Percentiles rank a stretch among this genome's conserved stretches.
phyloP scores from a whole-genome alignment of 805 yeast genomes.

The Teunomyces kruisii region DNA sequence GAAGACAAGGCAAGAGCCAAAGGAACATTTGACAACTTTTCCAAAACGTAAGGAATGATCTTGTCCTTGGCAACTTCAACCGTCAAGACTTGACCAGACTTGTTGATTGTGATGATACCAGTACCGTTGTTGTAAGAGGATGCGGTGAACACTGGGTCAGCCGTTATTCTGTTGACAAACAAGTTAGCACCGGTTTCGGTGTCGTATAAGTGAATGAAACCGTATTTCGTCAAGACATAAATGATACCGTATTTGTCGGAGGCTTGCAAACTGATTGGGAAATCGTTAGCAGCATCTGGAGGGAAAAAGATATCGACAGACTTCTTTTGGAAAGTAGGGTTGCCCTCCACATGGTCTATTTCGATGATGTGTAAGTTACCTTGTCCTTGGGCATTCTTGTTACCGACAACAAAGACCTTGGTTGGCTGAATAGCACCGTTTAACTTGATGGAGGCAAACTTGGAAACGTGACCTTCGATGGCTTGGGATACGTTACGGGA shows the following conservation, averaged over 20 bases:
- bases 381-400: constrained; percentile 70
- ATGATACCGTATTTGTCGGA: constrained; percentile 83
- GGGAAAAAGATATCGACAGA: constrained; percentile 94
- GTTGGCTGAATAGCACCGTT: constrained; percentile 73
- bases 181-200: constrained; percentile 88
- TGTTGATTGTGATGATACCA: constrained; percentile 92
- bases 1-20: constrained; percentile 87
- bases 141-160: constrained; percentile 93
- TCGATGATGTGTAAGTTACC: constrained; percentile 88
- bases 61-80: constrained; percentile 85
- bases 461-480: constrained; percentile 96
- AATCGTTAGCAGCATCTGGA: constrained; percentile 92
- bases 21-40: constrained; percentile 80
- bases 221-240: constrained; percentile 90
- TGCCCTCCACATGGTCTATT: constrained; percentile 87
- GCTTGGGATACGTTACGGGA: constrained; percentile 92
- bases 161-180: constrained; percentile 94
- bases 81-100: constrained; percentile 91
- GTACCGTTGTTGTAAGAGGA: constrained; percentile 65
- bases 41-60: constrained; percentile 85
- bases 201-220: constrained; percentile 94
- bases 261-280: constrained; percentile 90
- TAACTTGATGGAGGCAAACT: constrained; percentile 74
- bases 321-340: constrained; percentile 85
- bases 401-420: constrained; percentile 90